These are phyloP conservation scores for Schwanniomyces pseudopolymorphus DNA, from an alignment of 805 yeast genomes.

Conservation along the genomic window DNA sequence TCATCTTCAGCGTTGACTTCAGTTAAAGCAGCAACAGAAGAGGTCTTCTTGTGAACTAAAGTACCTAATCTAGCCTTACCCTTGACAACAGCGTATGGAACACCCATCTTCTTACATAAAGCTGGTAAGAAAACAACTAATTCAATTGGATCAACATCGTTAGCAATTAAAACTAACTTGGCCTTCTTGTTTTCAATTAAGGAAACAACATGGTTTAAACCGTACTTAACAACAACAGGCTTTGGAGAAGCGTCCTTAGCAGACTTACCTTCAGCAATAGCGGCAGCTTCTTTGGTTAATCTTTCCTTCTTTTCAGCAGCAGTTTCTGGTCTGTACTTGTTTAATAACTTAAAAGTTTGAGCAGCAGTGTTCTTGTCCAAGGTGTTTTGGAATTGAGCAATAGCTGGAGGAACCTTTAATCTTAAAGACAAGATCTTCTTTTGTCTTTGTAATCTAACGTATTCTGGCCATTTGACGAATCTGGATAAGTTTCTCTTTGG, in stretches of 20 bases:
- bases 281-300: slow-evolving; percentile 98
- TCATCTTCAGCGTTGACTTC: slow-evolving; percentile 95
- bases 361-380: slow-evolving; percentile 99
- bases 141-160: slow-evolving; percentile 99
- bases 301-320: slow-evolving; percentile 98
- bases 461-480: slow-evolving; percentile 99
- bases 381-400: slow-evolving; percentile 93
- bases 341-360: slow-evolving; percentile 93
- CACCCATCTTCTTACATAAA: slow-evolving; percentile 98
- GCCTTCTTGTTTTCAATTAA: slow-evolving; percentile 98
- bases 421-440: slow-evolving; percentile 93
- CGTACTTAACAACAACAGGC: slow-evolving; percentile 97
- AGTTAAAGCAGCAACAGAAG: slow-evolving; percentile 95
- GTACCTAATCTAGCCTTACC: slow-evolving; percentile 99
- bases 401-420: slow-evolving; percentile 98
- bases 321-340: slow-evolving; percentile 99
- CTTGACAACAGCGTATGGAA: slow-evolving; percentile 97
- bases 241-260: slow-evolving; percentile 95
- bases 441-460: slow-evolving; percentile 98
- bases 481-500: slow-evolving; percentile 96
- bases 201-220: slow-evolving; percentile 98
- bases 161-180: slow-evolving; percentile 93
- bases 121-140: slow-evolving; percentile 97
- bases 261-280: slow-evolving; percentile 96
- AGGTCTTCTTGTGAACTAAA: slow-evolving; percentile 94